Evolutionary conservation across 768 basidiomycete genomes (phyloP).

Genomic region (Boletus reticulatus): DNA sequence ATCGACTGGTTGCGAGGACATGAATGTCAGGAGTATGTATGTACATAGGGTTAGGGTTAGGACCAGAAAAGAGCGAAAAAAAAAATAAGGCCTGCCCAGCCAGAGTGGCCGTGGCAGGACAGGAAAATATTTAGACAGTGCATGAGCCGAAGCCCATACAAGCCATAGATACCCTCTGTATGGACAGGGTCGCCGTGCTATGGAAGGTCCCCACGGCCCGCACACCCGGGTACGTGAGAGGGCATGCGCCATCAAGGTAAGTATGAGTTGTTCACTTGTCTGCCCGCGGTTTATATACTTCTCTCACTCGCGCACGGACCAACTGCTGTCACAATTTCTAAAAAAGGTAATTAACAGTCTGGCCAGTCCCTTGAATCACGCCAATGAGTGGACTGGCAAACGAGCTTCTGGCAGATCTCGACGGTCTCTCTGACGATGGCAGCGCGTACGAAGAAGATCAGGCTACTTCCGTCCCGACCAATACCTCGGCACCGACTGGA

Average conservation of each 20-base stretch:
- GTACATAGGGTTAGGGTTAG: slow-evolving; percentile 41
- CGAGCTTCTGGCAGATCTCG: slow-evolving; percentile 90
- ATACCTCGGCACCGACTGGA: slow-evolving; percentile 24
- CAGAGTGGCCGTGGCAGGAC: slow-evolving; percentile 59
- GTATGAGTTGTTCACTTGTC: slow-evolving; percentile 38
- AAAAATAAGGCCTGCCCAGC: slow-evolving; percentile 46
- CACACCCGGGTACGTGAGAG: slow-evolving; percentile 54
- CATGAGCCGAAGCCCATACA: slow-evolving; percentile 68
- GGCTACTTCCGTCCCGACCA: slow-evolving; percentile 23
- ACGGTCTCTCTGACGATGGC: slow-evolving; percentile 73
- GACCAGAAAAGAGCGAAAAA: slow-evolving; percentile 10
- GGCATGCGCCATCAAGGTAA: slow-evolving; percentile 62
- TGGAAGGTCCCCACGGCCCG: slow-evolving; percentile 53
- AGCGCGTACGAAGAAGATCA: slow-evolving; percentile 46
- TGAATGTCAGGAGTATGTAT: background rate
- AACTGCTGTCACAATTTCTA: slow-evolving; percentile 1
- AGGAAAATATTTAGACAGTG: slow-evolving; percentile 81
- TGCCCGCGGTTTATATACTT: slow-evolving; percentile 30
- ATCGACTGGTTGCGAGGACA: slow-evolving; percentile 5
- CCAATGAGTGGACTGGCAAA: slow-evolving; percentile 83
- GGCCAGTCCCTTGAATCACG: background rate
- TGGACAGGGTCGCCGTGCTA: slow-evolving; percentile 58
- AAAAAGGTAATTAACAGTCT: slow-evolving; percentile 6
- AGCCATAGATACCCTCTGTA: slow-evolving; percentile 42
- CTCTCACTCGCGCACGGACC: slow-evolving; percentile 22